Conservation (phyloP, 129 eudicot genomes). For the Centella asiatica region DNA sequence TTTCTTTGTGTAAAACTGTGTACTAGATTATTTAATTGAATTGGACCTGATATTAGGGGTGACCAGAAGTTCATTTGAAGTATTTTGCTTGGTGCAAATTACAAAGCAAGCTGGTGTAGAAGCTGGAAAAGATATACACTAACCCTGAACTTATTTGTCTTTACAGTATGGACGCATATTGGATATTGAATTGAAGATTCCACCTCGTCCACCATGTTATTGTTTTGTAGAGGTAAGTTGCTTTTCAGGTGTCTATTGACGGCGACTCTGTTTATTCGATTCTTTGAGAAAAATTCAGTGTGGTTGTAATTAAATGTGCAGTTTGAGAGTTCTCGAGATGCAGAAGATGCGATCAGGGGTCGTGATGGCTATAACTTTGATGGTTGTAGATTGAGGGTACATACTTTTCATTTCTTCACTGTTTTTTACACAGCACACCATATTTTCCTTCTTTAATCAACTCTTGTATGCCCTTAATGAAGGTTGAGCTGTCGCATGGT, state of each 20-base stretch:
- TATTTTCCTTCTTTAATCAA: not conserved
- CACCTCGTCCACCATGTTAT: constrained; percentile 96
- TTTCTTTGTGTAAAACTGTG: too few relatives aligned
- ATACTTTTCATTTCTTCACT: not conserved
- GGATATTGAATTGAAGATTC: constrained; percentile 93
- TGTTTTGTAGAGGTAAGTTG: constrained; percentile 83
- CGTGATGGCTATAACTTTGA: constrained; percentile 98
- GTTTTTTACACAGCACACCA: not conserved
- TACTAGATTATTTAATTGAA: too few relatives aligned
- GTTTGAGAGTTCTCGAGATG: constrained; percentile 92
- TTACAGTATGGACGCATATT: constrained; percentile 90
- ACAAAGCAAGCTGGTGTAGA: too few relatives aligned
- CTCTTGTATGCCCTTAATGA: constrained; percentile 8
- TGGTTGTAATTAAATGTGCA: constrained; percentile 22
- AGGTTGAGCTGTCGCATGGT: constrained; percentile 99
- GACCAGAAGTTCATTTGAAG: too few relatives aligned
- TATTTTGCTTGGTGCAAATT: too few relatives aligned
- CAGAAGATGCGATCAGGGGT: constrained; percentile 96
- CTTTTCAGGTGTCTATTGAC: not conserved
- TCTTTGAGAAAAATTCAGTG: not conserved
- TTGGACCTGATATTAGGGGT: too few relatives aligned
- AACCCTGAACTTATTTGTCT: constrained; percentile 7
- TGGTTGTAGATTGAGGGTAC: constrained; percentile 93
- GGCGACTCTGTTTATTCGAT: not conserved
- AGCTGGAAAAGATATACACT: not conserved